Base-by-base conservation (phyloP, 768 basidiomycete species). In the Auriscalpium microsporum region DNA sequence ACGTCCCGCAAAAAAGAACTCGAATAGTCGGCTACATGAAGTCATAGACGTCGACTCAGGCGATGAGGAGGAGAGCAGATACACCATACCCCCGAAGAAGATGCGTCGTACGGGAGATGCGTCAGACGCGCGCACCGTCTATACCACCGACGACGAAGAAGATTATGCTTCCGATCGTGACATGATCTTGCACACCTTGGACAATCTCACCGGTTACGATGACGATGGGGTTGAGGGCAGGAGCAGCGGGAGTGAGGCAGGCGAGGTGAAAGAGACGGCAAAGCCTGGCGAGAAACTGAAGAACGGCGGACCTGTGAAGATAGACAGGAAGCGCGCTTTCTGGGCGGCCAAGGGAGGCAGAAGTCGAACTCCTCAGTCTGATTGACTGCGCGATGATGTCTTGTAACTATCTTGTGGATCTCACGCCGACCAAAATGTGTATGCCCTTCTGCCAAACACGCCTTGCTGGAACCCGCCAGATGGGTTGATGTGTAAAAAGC, bases 31-130 rank as follows among this genome's bases (percentile, higher is more conserved):
- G 38, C 35, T 44, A 23, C 54, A n/a, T 33, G 50, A 55, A 42
- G 38, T 58, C 10, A 61, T 61, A 23, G 63, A 64, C 11, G 59
- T 58, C 17, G 65, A 64, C 3, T 66, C 72, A 44, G 68, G 73
- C 13, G 78, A 80, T n/a, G 84, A 82, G 55, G 74, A 71, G 4
- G 84, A 85, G 45, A 77, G 80, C 58, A 60, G 70, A 34, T 72
- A 72, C 58, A 63, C 56, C 10, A 69, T 70, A 10, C 76, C 75
- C 10, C 71, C 76, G 11, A 73, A 68, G 63, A 80, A 82, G 63
- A 74, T 77, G 45, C 70, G 72, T 53, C 73, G 67, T 57, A 75
- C 69, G 14, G 78, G 72, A n/a, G 59, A 57, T 23, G 53, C 59
- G 44, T 56, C 61, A 50, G 69, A 71, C 54, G 72, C 75, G 64